Conservation (phyloP, 306 rosid genomes). For the Pachyrhizus erosus region DNA sequence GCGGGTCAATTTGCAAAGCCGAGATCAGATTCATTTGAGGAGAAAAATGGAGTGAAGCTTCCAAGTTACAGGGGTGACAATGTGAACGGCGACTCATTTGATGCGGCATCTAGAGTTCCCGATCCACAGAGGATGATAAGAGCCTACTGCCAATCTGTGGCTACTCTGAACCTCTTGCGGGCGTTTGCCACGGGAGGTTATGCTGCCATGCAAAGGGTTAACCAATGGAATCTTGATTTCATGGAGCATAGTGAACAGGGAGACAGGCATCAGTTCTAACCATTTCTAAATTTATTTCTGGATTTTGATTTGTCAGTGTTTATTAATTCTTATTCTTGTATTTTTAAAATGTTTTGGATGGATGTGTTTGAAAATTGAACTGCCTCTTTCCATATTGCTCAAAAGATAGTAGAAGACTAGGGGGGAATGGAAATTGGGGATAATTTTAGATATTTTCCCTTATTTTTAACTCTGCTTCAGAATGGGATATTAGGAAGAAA, state of each 20-base stretch:
- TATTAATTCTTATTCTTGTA: background rate
- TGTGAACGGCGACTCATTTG: constrained; percentile 59
- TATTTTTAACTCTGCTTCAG: too few relatives aligned
- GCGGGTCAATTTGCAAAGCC: constrained; percentile 62
- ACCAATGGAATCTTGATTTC: constrained; percentile 54
- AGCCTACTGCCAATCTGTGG: constrained; percentile 62
- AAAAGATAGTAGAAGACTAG: background rate
- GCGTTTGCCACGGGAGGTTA: constrained; percentile 62
- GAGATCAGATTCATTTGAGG: constrained; percentile 57
- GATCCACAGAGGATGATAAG: constrained; percentile 63
- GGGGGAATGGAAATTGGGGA: constrained; percentile 16
- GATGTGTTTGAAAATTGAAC: constrained; percentile 21
- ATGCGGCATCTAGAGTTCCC: constrained; percentile 49
- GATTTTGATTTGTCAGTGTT: background rate
- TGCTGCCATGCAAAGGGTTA: constrained; percentile 63
- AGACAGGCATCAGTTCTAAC: constrained; percentile 36
- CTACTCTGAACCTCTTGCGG: constrained; percentile 57
- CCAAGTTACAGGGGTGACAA: constrained; percentile 65
- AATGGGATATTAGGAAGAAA: too few relatives aligned
- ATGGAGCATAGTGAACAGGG: constrained; percentile 55
- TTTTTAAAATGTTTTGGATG: background rate
- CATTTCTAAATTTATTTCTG: background rate
- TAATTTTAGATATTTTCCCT: background rate
- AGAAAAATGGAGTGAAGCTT: constrained; percentile 55
- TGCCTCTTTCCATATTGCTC: constrained; percentile 18